Base-by-base conservation (phyloP, 176 grass and related monocot species). In the Rhynchospora tenuis region DNA sequence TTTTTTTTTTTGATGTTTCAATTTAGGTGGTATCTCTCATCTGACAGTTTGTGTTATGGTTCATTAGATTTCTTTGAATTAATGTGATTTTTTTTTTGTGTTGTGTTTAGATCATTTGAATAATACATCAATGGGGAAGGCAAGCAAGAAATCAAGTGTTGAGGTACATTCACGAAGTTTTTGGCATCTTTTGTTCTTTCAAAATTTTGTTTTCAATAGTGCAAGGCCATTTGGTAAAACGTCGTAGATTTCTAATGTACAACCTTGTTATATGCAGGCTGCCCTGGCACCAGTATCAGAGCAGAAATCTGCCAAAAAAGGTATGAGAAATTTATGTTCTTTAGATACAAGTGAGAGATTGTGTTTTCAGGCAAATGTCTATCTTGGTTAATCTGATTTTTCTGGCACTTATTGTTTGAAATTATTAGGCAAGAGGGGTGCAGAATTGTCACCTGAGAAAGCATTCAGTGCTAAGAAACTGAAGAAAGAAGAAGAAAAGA, bases 61-160 rank as follows among this genome's bases (percentile, higher is more conserved):
- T 54, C 19, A 55, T 8, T 12, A 56, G 9, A 16, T 16, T 19
- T 16, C 52, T 17, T 43, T 31, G 5, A 2, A 76, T 29, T 55
- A 17, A 54, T 55, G 54, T 55, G 48, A 52, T 52, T 27, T 29
- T 1, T 0, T 16, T 77, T 56, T 6, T 76, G 12, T 71, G 7
- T 45, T 16, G 73, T 77, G 2, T 31, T 31, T 56, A 77, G 73
- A 13, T 55, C 48, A 55, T 55, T 56, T 55, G 14, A 17, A 77
- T 29, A 22, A 17, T 56, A 28, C 7, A 56, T 14, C 15, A 56
- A 82, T 82, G 80, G 80, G 80, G 44, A 82, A 82, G 80, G 50
- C 80, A 10, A 68, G 61, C 80, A 82, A 82, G 59, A 82, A 82
- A 65, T 82, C 80, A 26, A 67, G 59, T 67, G 80, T 82, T 31